Conservation (phyloP, 345 rosid species). For the Laguncularia racemosa region DNA sequence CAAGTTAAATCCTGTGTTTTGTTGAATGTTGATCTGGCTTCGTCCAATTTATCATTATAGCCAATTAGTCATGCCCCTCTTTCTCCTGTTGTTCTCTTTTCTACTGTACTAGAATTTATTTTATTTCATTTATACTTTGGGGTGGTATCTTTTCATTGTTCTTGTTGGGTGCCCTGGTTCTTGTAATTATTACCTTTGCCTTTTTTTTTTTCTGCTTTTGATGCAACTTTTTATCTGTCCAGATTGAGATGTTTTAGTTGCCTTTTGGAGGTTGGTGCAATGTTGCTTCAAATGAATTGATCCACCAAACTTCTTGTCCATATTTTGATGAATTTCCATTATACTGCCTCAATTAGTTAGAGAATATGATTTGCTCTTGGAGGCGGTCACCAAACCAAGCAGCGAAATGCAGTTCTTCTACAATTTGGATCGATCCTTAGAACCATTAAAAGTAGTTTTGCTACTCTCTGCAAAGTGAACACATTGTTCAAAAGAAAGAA, state of each 20-base stretch:
- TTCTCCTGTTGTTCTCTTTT: neutral
- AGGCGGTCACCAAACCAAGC: no score
- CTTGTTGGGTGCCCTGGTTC: slow-evolving; percentile 38
- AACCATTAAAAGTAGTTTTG: no score
- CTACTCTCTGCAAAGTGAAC: no score
- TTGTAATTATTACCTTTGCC: slow-evolving; percentile 36
- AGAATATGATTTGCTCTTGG: no score
- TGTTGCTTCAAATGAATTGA: slow-evolving; percentile 12
- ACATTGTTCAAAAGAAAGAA: no score
- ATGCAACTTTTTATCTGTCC: slow-evolving; percentile 29
- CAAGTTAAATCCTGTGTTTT: slow-evolving; percentile 10
- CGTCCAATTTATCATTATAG: slow-evolving; percentile 14
- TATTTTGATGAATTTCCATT: neutral
- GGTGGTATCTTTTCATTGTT: slow-evolving; percentile 22
- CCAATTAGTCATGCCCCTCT: slow-evolving; percentile 9
- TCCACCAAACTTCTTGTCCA: slow-evolving; percentile 6
- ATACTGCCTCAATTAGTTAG: no score
- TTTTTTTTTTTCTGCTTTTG: slow-evolving; percentile 23
- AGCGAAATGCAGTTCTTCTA: no score
- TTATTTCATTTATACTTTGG: slow-evolving; percentile 13
- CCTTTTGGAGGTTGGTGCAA: slow-evolving; percentile 16
- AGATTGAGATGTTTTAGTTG: slow-evolving; percentile 21
- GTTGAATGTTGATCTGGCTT: slow-evolving; percentile 15
- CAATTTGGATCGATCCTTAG: no score
- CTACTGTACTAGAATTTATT: slow-evolving; percentile 8